Evolutionary conservation across 768 basidiomycete species (phyloP).

Genomic region (Pisolithus sp.): DNA sequence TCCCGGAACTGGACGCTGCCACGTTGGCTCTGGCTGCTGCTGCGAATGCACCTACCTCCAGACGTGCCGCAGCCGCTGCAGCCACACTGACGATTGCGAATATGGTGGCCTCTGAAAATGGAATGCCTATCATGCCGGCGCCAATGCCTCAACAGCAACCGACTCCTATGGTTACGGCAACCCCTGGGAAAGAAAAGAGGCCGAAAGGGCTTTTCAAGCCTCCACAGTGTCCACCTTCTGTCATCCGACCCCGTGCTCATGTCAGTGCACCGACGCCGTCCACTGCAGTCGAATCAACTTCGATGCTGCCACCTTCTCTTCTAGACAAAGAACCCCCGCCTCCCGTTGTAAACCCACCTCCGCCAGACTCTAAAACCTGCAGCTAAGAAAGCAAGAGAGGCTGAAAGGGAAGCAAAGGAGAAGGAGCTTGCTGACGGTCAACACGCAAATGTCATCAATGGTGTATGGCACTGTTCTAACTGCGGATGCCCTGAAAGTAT

Average conservation of each 20-base stretch:
- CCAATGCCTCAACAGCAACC: conserved; percentile 38
- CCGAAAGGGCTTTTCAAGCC: conserved; percentile 69
- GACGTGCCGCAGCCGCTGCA: conserved; percentile 82
- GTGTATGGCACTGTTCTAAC: conserved; percentile 92
- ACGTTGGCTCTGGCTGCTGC: conserved; percentile 61
- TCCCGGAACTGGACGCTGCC: conserved; percentile 71
- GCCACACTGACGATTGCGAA: conserved; percentile 82
- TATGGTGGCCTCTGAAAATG: conserved; percentile 90
- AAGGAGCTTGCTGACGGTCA: conserved; percentile 79
- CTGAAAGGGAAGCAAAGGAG: conserved; percentile 78
- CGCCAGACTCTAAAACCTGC: conserved; percentile 44
- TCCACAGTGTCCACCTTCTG: conserved; percentile 47
- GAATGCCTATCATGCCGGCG: conserved; percentile 45
- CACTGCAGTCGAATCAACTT: conserved; percentile 60
- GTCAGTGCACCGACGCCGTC: conserved; percentile 56
- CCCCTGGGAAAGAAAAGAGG: conserved; percentile 56
- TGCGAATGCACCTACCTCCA: conserved; percentile 59
- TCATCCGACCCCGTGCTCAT: conserved; percentile 56
- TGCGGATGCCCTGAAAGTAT: conserved; percentile 88
- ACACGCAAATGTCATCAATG: conserved; percentile 75
- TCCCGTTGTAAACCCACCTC: conserved; percentile 23
- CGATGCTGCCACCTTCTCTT: conserved; percentile 45
- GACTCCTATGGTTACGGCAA: conserved; percentile 28
- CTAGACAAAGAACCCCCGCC: conserved; percentile 55
- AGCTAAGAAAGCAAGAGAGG: conserved; percentile 64